phyloP scores from a whole-genome alignment of 2,329 filamentous ascomycete species.

The Pseudogymnoascus sp. region DNA sequence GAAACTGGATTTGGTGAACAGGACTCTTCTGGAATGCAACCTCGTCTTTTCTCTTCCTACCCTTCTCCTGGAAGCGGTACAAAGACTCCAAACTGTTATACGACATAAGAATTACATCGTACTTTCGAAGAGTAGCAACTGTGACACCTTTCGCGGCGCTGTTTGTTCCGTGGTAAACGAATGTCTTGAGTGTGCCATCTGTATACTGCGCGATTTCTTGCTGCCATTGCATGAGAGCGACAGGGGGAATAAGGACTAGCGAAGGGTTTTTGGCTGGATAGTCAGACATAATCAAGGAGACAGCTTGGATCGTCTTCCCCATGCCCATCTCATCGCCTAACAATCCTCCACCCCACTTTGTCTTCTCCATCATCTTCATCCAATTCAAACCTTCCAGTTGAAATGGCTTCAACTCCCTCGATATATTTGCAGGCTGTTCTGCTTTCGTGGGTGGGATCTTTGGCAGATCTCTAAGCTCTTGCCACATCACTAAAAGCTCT shows the following conservation, averaged over 20 bases:
- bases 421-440: slow-evolving; percentile 68
- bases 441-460: slow-evolving; percentile 56
- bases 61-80: slow-evolving; percentile 85
- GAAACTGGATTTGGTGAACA: slow-evolving; percentile 80
- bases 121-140: slow-evolving; percentile 66
- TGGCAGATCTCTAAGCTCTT: slow-evolving; percentile 58
- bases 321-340: slow-evolving; percentile 98
- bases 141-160: slow-evolving; percentile 70
- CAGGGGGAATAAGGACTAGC: slow-evolving; percentile 82
- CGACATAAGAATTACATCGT: slow-evolving; percentile 94
- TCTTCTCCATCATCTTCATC: slow-evolving; percentile 87
- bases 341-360: slow-evolving; percentile 76
- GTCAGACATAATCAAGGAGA: slow-evolving; percentile 96
- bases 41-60: slow-evolving; percentile 72
- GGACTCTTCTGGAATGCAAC: slow-evolving; percentile 66
- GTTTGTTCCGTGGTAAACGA: slow-evolving; percentile 85
- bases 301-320: slow-evolving; percentile 96
- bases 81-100: slow-evolving; percentile 89
- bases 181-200: slow-evolving; percentile 78
- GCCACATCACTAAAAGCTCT: slow-evolving; percentile 76
- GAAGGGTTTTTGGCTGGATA: slow-evolving; percentile 77
- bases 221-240: slow-evolving; percentile 93
- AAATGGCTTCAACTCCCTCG: slow-evolving; percentile 79
- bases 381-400: slow-evolving; percentile 89
- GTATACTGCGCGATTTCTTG: slow-evolving; percentile 75